These are phyloP conservation scores for Oligophagozyma castellii DNA, from an alignment of 1,139 yeast genomes.

Conservation along the genomic window DNA sequence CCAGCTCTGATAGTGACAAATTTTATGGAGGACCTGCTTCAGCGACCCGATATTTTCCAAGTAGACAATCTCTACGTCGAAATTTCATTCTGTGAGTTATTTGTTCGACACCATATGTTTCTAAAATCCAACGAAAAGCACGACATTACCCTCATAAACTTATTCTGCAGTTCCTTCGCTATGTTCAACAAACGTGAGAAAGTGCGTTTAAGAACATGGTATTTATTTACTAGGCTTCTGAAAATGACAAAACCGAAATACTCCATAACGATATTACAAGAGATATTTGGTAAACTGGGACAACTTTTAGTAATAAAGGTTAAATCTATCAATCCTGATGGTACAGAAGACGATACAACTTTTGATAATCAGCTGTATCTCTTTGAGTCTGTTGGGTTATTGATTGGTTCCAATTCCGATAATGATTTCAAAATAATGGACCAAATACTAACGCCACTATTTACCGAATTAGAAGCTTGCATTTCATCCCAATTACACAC, in stretches of 20 bases:
- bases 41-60: conserved; percentile 30
- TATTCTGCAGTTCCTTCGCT: conserved; percentile 71
- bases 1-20: conserved; percentile 45
- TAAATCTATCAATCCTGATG: conserved; percentile 39
- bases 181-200: conserved; percentile 58
- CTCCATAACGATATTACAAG: conserved; percentile 36
- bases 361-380: conserved; percentile 72
- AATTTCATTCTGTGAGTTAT: conserved; percentile 66
- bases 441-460: conserved; percentile 62
- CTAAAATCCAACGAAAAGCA: conserved; percentile 30
- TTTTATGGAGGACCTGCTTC: conserved; percentile 36
- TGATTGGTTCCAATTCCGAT: conserved; percentile 30
- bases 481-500: conserved; percentile 35
- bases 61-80: conserved; percentile 70
- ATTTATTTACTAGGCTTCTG: conserved; percentile 69
- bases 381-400: conserved; percentile 66
- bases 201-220: conserved; percentile 83
- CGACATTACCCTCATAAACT: conserved; percentile 48
- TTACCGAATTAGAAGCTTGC: conserved; percentile 55
- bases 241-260: conserved; percentile 60
- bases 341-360: conserved; percentile 45
- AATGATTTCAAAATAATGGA: conserved; percentile 43
- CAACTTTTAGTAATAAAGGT: conserved; percentile 49
- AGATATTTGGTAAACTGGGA: conserved; percentile 34
- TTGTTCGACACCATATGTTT: conserved; percentile 64